Evolutionary conservation across 1,139 yeast genomes (phyloP).

Genomic region (Kodamaea fungicola): DNA sequence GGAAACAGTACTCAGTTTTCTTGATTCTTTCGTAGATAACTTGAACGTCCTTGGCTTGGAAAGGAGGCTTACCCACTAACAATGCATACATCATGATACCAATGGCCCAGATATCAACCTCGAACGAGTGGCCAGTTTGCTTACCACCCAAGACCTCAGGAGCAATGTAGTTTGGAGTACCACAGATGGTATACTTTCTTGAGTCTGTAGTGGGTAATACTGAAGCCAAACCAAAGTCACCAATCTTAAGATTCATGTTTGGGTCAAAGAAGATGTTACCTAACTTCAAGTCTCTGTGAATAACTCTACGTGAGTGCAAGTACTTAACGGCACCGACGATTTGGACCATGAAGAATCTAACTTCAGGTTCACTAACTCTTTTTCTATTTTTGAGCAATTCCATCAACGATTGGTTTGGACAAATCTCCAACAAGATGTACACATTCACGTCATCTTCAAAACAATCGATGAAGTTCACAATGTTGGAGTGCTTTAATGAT

Average conservation of each 20-base stretch:
- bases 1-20: conserved; percentile 76
- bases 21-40: conserved; percentile 91
- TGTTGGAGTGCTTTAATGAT: conserved; percentile 81
- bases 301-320: conserved; percentile 89
- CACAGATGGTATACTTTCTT: conserved; percentile 90
- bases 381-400: conserved; percentile 85
- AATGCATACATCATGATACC: conserved; percentile 95
- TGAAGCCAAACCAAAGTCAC: conserved; percentile 96
- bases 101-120: conserved; percentile 95
- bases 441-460: conserved; percentile 94
- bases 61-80: conserved; percentile 91
- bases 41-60: conserved; percentile 93
- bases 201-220: conserved; percentile 65
- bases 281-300: conserved; percentile 90
- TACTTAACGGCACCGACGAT: conserved; percentile 91
- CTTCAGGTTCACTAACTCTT: conserved; percentile 84
- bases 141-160: conserved; percentile 94
- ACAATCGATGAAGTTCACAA: conserved; percentile 90
- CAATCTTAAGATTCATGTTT: conserved; percentile 87
- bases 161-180: conserved; percentile 97
- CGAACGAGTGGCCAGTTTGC: conserved; percentile 84
- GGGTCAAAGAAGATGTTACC: conserved; percentile 94
- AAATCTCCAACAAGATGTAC: conserved; percentile 86
- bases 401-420: conserved; percentile 92
- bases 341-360: conserved; percentile 85